phyloP scores from a whole-genome alignment of 75 land plant genomes.

The Pinus albicaulis region DNA sequence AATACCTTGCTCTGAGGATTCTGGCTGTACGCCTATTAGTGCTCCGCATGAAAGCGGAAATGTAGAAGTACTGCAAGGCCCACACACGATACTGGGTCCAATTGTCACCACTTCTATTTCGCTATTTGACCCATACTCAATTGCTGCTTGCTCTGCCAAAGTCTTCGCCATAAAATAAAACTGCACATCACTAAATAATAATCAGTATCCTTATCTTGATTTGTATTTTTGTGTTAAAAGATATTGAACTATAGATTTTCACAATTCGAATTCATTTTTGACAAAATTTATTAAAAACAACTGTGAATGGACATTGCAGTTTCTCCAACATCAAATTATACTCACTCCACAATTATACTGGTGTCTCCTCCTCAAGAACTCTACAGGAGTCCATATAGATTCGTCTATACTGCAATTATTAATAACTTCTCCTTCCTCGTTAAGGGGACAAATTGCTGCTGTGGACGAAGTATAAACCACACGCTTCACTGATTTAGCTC shows the following conservation, averaged over 20 bases:
- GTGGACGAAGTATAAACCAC: slow-evolving; percentile 63
- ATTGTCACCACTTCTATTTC: slow-evolving; percentile 24
- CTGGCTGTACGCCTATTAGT: too few species aligned
- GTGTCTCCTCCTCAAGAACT: background rate
- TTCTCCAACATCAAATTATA: background rate
- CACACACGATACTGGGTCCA: background rate
- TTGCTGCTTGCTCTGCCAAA: slow-evolving; percentile 29
- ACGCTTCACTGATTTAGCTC: slow-evolving; percentile 36
- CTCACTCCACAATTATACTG: background rate
- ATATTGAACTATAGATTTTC: too few species aligned
- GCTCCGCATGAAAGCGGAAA: too few species aligned
- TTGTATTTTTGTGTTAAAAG: too few species aligned
- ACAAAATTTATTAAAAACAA: too few species aligned
- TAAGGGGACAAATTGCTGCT: slow-evolving; percentile 36
- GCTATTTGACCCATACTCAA: slow-evolving; percentile 15
- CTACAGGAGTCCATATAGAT: background rate
- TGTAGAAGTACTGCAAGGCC: too few species aligned
- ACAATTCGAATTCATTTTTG: too few species aligned
- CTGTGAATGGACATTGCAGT: too few species aligned
- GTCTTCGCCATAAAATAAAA: slow-evolving; percentile 27
- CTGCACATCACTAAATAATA: too few species aligned
- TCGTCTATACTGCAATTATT: background rate
- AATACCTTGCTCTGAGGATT: too few species aligned
- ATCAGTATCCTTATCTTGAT: too few species aligned
- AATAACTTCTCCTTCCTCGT: slow-evolving; percentile 7